These are phyloP conservation scores for Scutellaria barbata DNA, from an alignment of 257 asterid genomes.

Conservation along the genomic window DNA sequence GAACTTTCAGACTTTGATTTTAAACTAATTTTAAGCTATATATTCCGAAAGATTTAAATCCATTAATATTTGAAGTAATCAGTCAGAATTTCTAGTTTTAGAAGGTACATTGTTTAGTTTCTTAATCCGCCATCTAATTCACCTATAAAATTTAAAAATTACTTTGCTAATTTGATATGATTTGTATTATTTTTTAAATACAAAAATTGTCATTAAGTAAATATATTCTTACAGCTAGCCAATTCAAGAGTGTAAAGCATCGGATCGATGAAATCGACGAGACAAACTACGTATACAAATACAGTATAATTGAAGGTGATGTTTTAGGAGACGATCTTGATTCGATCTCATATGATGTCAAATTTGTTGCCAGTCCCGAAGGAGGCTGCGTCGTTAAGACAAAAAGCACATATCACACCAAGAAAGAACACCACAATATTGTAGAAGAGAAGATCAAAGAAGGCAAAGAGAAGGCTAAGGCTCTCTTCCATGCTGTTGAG, in stretches of 20 bases:
- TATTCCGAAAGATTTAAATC: too few species aligned
- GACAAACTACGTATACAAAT: constrained; percentile 37
- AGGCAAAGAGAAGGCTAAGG: constrained; percentile 38
- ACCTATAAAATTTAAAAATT: too few species aligned
- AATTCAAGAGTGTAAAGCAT: constrained; percentile 45
- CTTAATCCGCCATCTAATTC: too few species aligned
- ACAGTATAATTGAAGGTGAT: constrained; percentile 25
- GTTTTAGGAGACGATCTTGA: constrained; percentile 32
- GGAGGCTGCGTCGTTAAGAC: constrained; percentile 54
- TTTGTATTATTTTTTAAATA: too few species aligned
- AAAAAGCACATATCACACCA: constrained; percentile 38
- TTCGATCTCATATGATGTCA: constrained; percentile 38
- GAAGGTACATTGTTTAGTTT: too few species aligned
- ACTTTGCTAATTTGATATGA: too few species aligned
- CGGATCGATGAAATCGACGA: constrained; percentile 46
- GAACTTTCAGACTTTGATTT: too few species aligned
- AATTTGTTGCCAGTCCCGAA: constrained; percentile 37
- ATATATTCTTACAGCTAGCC: not conserved
- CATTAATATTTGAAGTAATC: too few species aligned
- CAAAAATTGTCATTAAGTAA: not conserved
- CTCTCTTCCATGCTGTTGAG: constrained; percentile 37
- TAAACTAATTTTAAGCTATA: too few species aligned
- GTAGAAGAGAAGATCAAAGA: constrained; percentile 40
- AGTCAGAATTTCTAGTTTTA: too few species aligned
- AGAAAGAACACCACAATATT: constrained; percentile 34